A percentile compares a stretch with the other conserved stretches of the same genome.
Evolutionary conservation across 2,329 filamentous ascomycete species (phyloP).

Genomic region (Emmonsiellopsis sp.): DNA sequence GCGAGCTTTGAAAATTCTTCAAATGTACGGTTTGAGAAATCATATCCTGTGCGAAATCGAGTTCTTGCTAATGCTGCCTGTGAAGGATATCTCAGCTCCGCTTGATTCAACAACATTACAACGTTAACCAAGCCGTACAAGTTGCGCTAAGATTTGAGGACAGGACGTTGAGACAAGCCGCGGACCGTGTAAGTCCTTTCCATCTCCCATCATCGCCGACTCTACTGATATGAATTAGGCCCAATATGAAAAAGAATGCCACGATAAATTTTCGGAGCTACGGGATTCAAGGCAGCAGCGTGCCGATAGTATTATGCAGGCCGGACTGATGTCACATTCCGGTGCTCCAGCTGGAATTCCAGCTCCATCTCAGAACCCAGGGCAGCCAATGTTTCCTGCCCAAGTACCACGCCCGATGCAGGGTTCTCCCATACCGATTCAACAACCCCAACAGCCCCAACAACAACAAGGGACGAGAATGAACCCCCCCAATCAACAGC

Average conservation of each 20-base stretch:
- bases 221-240: conserved; percentile 16
- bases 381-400: conserved; percentile 37
- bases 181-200: conserved; percentile 20
- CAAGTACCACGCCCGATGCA: conserved; percentile 21
- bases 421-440: conserved; percentile 13
- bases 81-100: conserved; percentile 36
- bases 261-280: conserved; percentile 35
- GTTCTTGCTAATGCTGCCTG: background rate
- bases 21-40: conserved; percentile 28
- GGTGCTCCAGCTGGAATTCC: conserved; percentile 21
- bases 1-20: conserved; percentile 32
- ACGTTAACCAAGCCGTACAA: conserved; percentile 27
- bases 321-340: conserved; percentile 29
- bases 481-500: conserved; percentile 7
- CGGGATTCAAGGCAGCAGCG: conserved; percentile 36
- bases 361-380: conserved; percentile 29
- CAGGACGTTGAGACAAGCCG: conserved; percentile 34
- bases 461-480: conserved; percentile 6
- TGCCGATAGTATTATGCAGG: conserved; percentile 27
- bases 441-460: conserved; percentile 16
- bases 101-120: conserved; percentile 34
- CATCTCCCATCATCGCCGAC: background rate
- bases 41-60: background rate
- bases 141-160: conserved; percentile 36
- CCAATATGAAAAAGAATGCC: conserved; percentile 36